These are phyloP conservation scores for Melocanna baccifera DNA, from an alignment of 176 grass and related monocot species.

Conservation along the genomic window DNA sequence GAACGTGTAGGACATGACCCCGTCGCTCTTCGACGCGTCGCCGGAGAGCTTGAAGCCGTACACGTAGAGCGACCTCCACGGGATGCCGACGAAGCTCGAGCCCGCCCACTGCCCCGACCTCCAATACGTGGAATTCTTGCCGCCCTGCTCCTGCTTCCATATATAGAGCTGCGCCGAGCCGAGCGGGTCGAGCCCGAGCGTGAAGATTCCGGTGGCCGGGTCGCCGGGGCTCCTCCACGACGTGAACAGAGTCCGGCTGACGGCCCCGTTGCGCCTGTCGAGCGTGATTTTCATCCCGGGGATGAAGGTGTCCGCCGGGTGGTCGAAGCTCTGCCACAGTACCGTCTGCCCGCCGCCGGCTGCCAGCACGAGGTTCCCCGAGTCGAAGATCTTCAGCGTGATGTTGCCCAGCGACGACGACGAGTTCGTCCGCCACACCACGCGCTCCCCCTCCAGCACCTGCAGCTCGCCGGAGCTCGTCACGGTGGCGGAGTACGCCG, in stretches of 20 bases:
- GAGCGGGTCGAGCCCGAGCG: slow-evolving; percentile 51
- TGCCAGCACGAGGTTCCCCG: slow-evolving; percentile 44
- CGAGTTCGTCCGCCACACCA: slow-evolving; percentile 42
- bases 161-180: slow-evolving; percentile 70
- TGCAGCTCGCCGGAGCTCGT: slow-evolving; percentile 39
- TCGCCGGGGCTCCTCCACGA: slow-evolving; percentile 57
- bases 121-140: slow-evolving; percentile 19
- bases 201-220: slow-evolving; percentile 50
- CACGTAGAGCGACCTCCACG: slow-evolving; percentile 40
- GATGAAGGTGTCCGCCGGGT: slow-evolving; percentile 63
- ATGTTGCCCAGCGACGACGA: background rate
- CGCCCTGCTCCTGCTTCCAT: background rate
- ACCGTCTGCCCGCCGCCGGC: background rate
- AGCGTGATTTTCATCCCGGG: slow-evolving; percentile 57
- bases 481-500: slow-evolving; percentile 34
- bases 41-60: slow-evolving; percentile 51
- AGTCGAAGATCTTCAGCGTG: slow-evolving; percentile 17
- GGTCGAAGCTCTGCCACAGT: slow-evolving; percentile 54
- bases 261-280: background rate
- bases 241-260: slow-evolving; percentile 37
- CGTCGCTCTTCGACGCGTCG: background rate
- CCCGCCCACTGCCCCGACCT: slow-evolving; percentile 49
- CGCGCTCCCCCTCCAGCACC: slow-evolving; percentile 23
- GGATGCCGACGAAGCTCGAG: slow-evolving; percentile 40
- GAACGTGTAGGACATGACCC: slow-evolving; percentile 34